A percentile compares a stretch with the other conserved stretches of the same genome.
Conservation (phyloP, 441 rosid species). For the Eruca vesicaria region DNA sequence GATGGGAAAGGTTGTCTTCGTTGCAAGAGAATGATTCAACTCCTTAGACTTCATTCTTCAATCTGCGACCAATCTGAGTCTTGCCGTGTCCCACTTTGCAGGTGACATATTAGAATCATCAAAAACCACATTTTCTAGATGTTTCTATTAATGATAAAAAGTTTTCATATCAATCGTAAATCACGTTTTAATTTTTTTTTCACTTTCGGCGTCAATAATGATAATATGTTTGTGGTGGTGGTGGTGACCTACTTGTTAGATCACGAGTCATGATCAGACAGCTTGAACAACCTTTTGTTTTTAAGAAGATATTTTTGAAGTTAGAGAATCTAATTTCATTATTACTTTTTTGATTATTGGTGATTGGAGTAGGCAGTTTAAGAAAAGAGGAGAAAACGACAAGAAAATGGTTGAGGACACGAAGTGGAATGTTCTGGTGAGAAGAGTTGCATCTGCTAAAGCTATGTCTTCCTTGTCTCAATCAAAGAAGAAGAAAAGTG, state of each 20-base stretch:
- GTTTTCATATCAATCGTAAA: neutral
- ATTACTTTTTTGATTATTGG: neutral
- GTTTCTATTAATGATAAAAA: neutral
- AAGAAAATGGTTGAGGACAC: constrained; percentile 46
- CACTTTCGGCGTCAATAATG: constrained; percentile 24
- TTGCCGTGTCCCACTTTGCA: constrained; percentile 90
- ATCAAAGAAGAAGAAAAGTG: constrained; percentile 41
- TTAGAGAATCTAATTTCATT: neutral
- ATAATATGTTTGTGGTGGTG: constrained; percentile 13
- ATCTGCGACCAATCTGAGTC: constrained; percentile 64
- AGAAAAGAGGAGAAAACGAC: constrained; percentile 48
- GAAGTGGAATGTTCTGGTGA: constrained; percentile 68
- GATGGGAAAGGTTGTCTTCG: constrained; percentile 63
- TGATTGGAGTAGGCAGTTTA: constrained; percentile 62
- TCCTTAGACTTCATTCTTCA: constrained; percentile 77
- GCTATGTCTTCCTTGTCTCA: constrained; percentile 54
- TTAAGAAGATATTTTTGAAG: neutral
- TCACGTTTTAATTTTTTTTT: neutral
- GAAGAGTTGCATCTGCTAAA: constrained; percentile 73
- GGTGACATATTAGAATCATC: constrained; percentile 42
- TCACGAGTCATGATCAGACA: constrained; percentile 25
- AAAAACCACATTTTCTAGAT: neutral
- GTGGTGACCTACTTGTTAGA: constrained; percentile 31
- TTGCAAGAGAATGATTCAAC: constrained; percentile 96
- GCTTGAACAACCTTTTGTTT: neutral